A percentile compares a stretch with the other conserved stretches of the same genome.
These are phyloP conservation scores for Pythium aphanidermatum DNA, from an alignment of 352 stramenopile genomes.

Conservation along the genomic window DNA sequence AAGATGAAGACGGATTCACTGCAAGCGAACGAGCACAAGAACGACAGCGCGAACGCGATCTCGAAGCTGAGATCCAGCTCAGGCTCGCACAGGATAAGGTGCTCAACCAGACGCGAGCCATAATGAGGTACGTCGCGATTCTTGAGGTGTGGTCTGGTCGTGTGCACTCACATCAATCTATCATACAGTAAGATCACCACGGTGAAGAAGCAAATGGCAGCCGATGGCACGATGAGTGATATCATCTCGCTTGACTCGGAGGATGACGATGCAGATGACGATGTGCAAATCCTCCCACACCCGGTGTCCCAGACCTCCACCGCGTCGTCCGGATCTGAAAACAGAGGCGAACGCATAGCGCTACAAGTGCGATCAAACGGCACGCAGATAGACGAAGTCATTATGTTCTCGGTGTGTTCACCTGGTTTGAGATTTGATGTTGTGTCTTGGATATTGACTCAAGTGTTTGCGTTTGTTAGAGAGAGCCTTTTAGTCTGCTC, in stretches of 20 bases:
- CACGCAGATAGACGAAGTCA: slow-evolving; percentile 38
- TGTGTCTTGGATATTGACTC: not conserved
- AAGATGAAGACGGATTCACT: no score
- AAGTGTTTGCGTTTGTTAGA: slow-evolving; percentile 22
- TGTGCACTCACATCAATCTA: no score
- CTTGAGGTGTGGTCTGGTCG: no score
- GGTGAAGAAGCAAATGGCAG: slow-evolving; percentile 20
- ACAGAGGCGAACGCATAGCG: slow-evolving; percentile 49
- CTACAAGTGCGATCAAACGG: slow-evolving; percentile 62
- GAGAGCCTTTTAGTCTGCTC: slow-evolving; percentile 52
- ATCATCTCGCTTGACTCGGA: slow-evolving; percentile 61
- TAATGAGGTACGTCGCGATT: slow-evolving; percentile 46
- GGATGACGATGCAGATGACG: slow-evolving; percentile 33
- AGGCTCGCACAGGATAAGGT: slow-evolving; percentile 46
- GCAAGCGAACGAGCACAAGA: slow-evolving; percentile 36
- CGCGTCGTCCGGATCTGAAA: no score
- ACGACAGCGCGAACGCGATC: slow-evolving; percentile 24
- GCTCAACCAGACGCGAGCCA: slow-evolving; percentile 51
- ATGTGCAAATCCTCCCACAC: slow-evolving; percentile 12
- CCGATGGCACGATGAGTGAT: slow-evolving; percentile 5
- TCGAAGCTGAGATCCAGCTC: slow-evolving; percentile 49
- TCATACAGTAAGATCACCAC: slow-evolving; percentile 22
- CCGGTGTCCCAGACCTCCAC: not conserved
- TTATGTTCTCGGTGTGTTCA: slow-evolving; percentile 41
- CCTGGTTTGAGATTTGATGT: not conserved